Evolutionary conservation across 306 rosid species (phyloP).

Genomic region (Delonix regia): DNA sequence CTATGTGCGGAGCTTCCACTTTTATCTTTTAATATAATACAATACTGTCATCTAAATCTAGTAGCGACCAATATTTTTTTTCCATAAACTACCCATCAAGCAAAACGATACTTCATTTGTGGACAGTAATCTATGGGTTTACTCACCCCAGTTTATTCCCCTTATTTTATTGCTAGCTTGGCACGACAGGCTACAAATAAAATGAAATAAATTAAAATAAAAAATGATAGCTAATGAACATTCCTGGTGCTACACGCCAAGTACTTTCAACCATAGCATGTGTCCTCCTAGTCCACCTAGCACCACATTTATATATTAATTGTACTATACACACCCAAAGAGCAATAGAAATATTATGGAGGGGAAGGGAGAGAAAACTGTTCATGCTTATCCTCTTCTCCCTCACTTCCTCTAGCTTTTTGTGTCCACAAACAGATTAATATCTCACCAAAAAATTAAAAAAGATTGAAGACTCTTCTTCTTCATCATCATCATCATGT

Average conservation of each 20-base stretch:
- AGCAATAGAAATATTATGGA: background rate
- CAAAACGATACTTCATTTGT: background rate
- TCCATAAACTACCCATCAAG: too few relatives aligned
- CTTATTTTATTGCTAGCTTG: background rate
- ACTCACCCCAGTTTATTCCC: too few relatives aligned
- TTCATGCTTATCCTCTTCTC: background rate
- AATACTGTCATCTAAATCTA: too few relatives aligned
- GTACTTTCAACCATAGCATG: background rate
- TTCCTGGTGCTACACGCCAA: constrained; percentile 1
- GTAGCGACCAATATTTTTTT: too few relatives aligned
- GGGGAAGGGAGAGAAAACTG: background rate
- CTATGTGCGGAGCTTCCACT: too few relatives aligned
- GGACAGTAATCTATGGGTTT: background rate
- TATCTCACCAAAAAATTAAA: background rate
- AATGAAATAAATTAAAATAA: background rate
- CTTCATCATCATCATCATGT: background rate
- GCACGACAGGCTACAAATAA: background rate
- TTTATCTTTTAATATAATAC: too few relatives aligned
- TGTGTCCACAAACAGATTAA: background rate
- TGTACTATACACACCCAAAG: background rate
- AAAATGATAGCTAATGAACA: background rate
- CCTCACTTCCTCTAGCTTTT: background rate
- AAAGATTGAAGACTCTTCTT: background rate
- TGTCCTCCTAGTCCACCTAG: background rate
- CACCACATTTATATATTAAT: background rate